Base-by-base conservation (phyloP, 2,329 filamentous ascomycete genomes). In the Fusarium lateritium region DNA sequence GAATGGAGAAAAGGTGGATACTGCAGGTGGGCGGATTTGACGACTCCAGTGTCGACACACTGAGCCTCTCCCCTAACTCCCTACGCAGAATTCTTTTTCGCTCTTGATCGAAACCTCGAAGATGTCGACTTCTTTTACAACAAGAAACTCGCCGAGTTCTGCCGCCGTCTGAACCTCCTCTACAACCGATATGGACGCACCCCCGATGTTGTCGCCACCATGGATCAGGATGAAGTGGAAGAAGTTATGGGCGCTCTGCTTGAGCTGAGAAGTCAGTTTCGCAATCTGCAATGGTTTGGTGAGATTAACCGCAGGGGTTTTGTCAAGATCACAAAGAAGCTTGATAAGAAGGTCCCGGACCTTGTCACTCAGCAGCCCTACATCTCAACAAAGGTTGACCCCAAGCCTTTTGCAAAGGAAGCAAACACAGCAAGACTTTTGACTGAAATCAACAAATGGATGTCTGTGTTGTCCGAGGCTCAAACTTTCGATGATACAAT, bases 261-360 rank as follows among this genome's bases (percentile, higher is more conserved):
- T 33, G 96, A 99, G 80, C 85, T 98, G 63, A 89, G 96, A 59
- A 91, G 91, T 53, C 93, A 97, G 77, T 82, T 98, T 71, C 88
- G 96, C 62, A 98, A 98, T 75, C 84, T 99, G 53, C 93, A 97
- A 79, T 98, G 94, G 94, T 99, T 98, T 78, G 95, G 94, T 50
- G 95, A 98, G 81, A 95, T 98, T 75, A 99, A 99, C 79, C 89
- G 94, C 53, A 88, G 93, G 69, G 96, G 96, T 3, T 99, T 99
- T 76, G 89, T 97, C 79, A 99, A 99, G 83, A 99, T 99, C 79
- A 97, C 96, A 52, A 99, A 99, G 84, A 99, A 99, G 81, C 84
- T 98, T 45, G 96, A 99, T 81, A 99, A 99, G 83, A 98, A 97
- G 82, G 88, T 98, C 4, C 86, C 91, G 2, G 86, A 88, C 45